These are phyloP conservation scores for Sporothrix globosa DNA, from an alignment of 2,329 filamentous ascomycete species.

Conservation along the genomic window DNA sequence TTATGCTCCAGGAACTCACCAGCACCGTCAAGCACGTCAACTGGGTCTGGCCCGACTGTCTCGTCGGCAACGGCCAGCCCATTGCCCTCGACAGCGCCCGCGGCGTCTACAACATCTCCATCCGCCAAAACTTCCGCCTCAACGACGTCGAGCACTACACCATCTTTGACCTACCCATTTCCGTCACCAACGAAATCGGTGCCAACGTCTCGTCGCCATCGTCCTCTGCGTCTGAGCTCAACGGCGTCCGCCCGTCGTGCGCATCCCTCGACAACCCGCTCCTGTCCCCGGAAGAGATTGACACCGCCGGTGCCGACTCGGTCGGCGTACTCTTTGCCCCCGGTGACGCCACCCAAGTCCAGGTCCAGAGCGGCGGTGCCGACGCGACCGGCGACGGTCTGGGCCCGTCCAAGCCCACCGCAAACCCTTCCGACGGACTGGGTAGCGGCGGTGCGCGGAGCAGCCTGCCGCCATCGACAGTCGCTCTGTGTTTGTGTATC, in stretches of 20 bases:
- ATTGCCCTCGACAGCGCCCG: slow-evolving; percentile 53
- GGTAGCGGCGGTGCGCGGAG: slow-evolving; percentile 39
- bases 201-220: slow-evolving; percentile 44
- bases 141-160: slow-evolving; percentile 68
- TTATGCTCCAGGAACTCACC: slow-evolving; percentile 65
- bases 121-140: slow-evolving; percentile 70
- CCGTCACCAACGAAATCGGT: slow-evolving; percentile 66
- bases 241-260: slow-evolving; percentile 46
- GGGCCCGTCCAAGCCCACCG: slow-evolving; percentile 38
- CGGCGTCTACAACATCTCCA: slow-evolving; percentile 71
- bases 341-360: slow-evolving; percentile 53
- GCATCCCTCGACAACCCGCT: slow-evolving; percentile 57
- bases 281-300: slow-evolving; percentile 51
- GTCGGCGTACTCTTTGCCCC: slow-evolving; percentile 57
- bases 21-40: slow-evolving; percentile 75
- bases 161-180: slow-evolving; percentile 70
- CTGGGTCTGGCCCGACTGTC: slow-evolving; percentile 71
- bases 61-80: slow-evolving; percentile 63
- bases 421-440: slow-evolving; percentile 40
- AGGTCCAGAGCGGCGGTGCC: slow-evolving; percentile 41
- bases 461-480: background rate
- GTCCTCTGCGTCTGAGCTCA: slow-evolving; percentile 34
- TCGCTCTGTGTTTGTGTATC: background rate
- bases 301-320: slow-evolving; percentile 48
- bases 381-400: slow-evolving; percentile 39